Base-by-base conservation (phyloP, 164 flowering plant genomes). In the Chloranthus sessilifolius region DNA sequence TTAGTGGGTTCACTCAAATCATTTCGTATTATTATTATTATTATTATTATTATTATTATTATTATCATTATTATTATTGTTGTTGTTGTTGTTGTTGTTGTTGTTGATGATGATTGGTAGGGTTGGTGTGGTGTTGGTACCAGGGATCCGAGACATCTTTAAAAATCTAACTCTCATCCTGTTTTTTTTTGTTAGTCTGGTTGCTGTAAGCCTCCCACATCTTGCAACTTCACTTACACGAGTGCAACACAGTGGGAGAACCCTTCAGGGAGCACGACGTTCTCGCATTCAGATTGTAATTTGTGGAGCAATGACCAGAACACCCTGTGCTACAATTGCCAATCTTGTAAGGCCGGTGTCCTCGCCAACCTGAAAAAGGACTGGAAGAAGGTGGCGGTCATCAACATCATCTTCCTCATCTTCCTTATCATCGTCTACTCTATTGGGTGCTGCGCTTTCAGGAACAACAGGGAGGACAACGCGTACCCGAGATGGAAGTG, bases 201-300 rank as follows among this genome's bases (percentile, higher is more conserved):
- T 10, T 88, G 94, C 63, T 88, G 96, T 74, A 82, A 68, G 70
- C 96, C 94, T 16, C 83, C 94, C 23, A 16, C 59, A 0, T 52
- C 55, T 29, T 85, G 94, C 48, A 63, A 61, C 0, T 75, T 70
- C 46, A 30, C 41, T 4, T 66, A 36, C 33, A 24, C 35, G 39
- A 78, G 64, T 31, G 62, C 80, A 1, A 78, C 81, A 1, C 26
- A 4, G 30, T 85, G 87, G 94, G 57, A 11, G 0, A 50, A 39
- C 3, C 67, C 79, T 3, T 29, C 15, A 3, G 16, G 19, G 8
- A 24, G 40, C 64, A 0, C 60, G 67, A 6, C 61, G 49, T 0
- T 53, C 28, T 47, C 0, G 74, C n/a, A 77, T 59, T 42, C 45
- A 0, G 88, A 83, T 51, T 83, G 95, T 63, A 44, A 2, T 3